Conservation (phyloP, 1,139 yeast species). For the Zhuliangozyma parablackwelliae region DNA sequence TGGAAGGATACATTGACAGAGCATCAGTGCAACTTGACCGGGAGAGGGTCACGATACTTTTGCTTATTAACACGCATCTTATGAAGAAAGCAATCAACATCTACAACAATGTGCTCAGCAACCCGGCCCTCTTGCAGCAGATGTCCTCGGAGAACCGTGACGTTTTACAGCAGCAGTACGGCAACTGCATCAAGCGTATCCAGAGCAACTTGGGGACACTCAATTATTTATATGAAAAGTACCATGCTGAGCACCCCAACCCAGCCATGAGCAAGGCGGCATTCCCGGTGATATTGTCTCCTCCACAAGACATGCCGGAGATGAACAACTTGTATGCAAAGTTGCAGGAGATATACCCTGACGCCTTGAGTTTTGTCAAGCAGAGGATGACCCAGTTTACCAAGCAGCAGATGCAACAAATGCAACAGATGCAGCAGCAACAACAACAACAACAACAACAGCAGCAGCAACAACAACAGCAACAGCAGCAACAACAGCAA, state of each 20-base stretch:
- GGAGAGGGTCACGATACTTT: conserved; percentile 47
- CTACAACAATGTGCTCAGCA: conserved; percentile 32
- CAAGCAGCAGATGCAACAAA: conserved; percentile 16
- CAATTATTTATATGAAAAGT: conserved; percentile 49
- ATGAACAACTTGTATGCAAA: conserved; percentile 42
- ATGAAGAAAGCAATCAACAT: conserved; percentile 45
- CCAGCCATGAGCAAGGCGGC: conserved; percentile 27
- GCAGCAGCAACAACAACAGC: conserved; percentile 5
- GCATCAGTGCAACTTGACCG: conserved; percentile 26
- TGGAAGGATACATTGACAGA: conserved; percentile 3
- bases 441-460: conserved; percentile 6
- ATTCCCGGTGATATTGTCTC: conserved; percentile 49
- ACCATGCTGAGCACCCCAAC: conserved; percentile 31
- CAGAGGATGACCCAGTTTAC: conserved; percentile 43
- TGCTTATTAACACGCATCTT: conserved; percentile 50
- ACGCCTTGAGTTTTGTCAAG: conserved; percentile 48
- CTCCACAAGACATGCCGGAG: conserved; percentile 57
- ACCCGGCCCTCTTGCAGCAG: conserved; percentile 32
- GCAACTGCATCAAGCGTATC: conserved; percentile 47
- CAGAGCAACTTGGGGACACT: conserved; percentile 53
- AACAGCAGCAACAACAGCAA: conserved; percentile 5
- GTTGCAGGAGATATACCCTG: conserved; percentile 52
- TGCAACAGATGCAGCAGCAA: conserved; percentile 7
- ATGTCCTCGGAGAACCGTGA: conserved; percentile 35
- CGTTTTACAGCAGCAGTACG: conserved; percentile 42